Evolutionary conservation across 176 grass and related monocot species (phyloP), one percentile per base, ranked within the genome.

Genomic region (Bothriochloa decipiens): DNA sequence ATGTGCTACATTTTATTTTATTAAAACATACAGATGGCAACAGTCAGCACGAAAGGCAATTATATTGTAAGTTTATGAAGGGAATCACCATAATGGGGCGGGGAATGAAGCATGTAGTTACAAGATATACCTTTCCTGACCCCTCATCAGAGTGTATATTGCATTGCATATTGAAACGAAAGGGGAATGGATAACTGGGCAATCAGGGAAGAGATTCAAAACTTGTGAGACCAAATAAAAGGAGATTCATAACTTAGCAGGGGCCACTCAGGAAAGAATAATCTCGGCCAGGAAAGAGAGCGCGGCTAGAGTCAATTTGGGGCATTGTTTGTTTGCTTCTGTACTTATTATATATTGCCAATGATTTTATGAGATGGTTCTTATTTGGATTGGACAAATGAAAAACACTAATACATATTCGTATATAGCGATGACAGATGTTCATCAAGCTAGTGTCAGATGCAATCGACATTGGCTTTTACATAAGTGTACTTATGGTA

Each of bases 61-160:
- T 75, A 53, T 11, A 63, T 61, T 43, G 26, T 12, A 47, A 47
- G 1, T 69, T n/a, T 55, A 55, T 25, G 64, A 79, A 75, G 42
- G 61, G 74, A 83, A 86, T 83, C 45, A 17, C 11, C 16, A 22
- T 80, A 75, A 68, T 73, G 36, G n/a, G 65, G 70, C 33, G 23
- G 78, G 8, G 60, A 4, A 22, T 26, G n/a, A 70, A 82, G 36
- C 72, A 72, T 64, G 68, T 27, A 53, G 64, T 68, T 68, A 74
- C 74, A 83, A 90, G 80, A 40, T 83, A 84, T 90, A 75, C 80
- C 89, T 90, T 84, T 27, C 84, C 84, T 84, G 63, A 63, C 0
- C 17, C 72, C 49, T 28, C 49, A 18, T 3, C 14, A 67, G 22
- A 64, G 23, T 40, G 1, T 50, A 11, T 13, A 46, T 8, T 20